Evolutionary conservation across 192 early-diverging fungal species (phyloP).

Genomic region (Linnemannia hyalina): DNA sequence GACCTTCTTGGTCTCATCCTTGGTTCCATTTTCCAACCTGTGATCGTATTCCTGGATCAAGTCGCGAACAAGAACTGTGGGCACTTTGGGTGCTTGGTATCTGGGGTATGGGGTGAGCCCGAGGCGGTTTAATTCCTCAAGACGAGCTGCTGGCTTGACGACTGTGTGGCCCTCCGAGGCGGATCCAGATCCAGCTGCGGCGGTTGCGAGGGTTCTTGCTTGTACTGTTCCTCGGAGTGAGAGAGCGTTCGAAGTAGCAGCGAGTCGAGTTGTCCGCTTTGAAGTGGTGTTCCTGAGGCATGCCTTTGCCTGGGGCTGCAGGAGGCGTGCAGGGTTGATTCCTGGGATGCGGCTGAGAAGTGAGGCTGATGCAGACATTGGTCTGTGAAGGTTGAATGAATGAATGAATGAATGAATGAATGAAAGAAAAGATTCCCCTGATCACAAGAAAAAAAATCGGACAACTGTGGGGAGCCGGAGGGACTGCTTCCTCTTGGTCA

Average conservation of each 20-base stretch:
- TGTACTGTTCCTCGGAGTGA: background rate
- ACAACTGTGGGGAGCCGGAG: too few species aligned
- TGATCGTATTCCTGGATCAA: slow-evolving; percentile 31
- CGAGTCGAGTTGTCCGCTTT: background rate
- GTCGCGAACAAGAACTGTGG: slow-evolving; percentile 15
- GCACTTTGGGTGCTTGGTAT: slow-evolving; percentile 28
- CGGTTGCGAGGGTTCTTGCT: background rate
- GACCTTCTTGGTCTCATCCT: slow-evolving; percentile 26
- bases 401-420: background rate
- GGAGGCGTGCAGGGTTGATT: background rate
- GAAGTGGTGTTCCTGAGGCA: background rate
- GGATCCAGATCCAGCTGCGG: background rate
- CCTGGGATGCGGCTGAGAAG: slow-evolving; percentile 13
- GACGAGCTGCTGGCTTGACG: slow-evolving; percentile 30
- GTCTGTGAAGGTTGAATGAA: background rate
- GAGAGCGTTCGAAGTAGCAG: background rate
- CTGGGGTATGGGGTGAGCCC: slow-evolving; percentile 43
- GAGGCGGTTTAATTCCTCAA: slow-evolving; percentile 25
- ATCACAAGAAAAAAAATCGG: background rate
- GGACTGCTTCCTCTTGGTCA: too few species aligned
- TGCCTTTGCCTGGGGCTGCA: background rate
- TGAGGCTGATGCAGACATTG: slow-evolving; percentile 17
- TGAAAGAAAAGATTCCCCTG: background rate
- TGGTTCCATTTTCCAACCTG: slow-evolving; percentile 21
- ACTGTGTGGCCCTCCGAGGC: slow-evolving; percentile 1